phyloP scores from a whole-genome alignment of 108 stramenopile genomes.

The Phaeodactylum tricornutum region DNA sequence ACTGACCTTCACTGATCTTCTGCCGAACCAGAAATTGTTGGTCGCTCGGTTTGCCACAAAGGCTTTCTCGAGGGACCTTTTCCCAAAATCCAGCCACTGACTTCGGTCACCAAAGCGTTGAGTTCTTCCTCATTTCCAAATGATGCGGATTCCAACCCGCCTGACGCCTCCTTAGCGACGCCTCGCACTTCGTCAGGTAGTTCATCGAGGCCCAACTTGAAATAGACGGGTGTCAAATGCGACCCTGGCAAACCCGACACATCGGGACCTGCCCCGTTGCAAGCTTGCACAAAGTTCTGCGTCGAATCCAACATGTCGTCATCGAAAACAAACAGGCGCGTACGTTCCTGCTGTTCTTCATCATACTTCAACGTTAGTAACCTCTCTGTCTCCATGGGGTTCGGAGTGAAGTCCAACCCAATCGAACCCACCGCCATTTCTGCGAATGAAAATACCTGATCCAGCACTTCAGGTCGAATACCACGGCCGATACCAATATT shows the following conservation, averaged over 20 bases:
- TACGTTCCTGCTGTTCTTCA: conserved; percentile 35
- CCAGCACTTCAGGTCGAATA: conserved; percentile 16
- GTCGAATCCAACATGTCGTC: conserved; percentile 63
- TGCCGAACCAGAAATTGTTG: not conserved
- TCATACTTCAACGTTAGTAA: conserved; percentile 54
- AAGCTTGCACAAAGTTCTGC: conserved; percentile 28
- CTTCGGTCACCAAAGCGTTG: conserved; percentile 44
- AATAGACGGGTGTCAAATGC: conserved; percentile 69
- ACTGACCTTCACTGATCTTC: too few species aligned
- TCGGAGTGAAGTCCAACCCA: conserved; percentile 68
- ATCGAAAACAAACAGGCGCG: conserved; percentile 64
- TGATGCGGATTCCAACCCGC: conserved; percentile 65
- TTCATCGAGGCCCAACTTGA: conserved; percentile 51
- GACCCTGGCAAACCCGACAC: conserved; percentile 49
- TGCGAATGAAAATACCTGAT: conserved; percentile 55
- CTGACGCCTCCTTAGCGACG: conserved; percentile 57
- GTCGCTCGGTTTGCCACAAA: not conserved
- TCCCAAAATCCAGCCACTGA: conserved; percentile 61
- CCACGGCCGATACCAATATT: conserved; percentile 6
- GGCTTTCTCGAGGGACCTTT: conserved; percentile 19
- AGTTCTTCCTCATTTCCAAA: conserved; percentile 62
- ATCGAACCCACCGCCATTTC: conserved; percentile 52
- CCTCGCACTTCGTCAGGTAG: conserved; percentile 25
- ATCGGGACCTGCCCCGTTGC: conserved; percentile 9
- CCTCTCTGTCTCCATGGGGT: conserved; percentile 42